Conservation (phyloP, 2,329 filamentous ascomycete genomes). For the Alternaria sp. region DNA sequence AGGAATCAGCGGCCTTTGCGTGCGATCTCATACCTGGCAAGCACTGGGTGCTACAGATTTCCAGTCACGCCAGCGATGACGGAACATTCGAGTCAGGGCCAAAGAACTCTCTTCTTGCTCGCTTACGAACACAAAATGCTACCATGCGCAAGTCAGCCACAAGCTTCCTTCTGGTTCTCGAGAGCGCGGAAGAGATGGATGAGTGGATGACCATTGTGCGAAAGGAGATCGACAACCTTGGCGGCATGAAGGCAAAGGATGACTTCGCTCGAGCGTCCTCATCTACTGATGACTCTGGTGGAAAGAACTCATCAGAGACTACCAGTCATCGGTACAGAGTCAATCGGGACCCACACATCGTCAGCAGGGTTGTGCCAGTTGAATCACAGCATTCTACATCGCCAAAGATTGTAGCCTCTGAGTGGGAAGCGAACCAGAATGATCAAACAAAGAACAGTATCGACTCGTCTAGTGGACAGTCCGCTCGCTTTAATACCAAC, state of each 20-base stretch:
- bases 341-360: conserved; percentile 45
- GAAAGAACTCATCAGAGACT: conserved; percentile 37
- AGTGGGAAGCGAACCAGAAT: conserved; percentile 42
- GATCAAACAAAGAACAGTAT: conserved; percentile 40
- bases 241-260: conserved; percentile 66
- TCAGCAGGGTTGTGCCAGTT: conserved; percentile 44
- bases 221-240: conserved; percentile 73
- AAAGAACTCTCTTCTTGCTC: conserved; percentile 70
- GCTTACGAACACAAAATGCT: conserved; percentile 67
- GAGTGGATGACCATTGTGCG: conserved; percentile 75
- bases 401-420: conserved; percentile 40
- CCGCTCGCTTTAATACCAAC: conserved; percentile 34
- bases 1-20: conserved; percentile 80
- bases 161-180: conserved; percentile 76
- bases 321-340: conserved; percentile 51
- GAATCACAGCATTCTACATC: conserved; percentile 46
- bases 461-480: conserved; percentile 43
- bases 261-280: conserved; percentile 41
- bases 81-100: conserved; percentile 54
- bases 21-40: conserved; percentile 81
- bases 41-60: conserved; percentile 82
- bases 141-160: conserved; percentile 65
- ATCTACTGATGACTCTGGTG: conserved; percentile 37
- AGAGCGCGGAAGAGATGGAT: conserved; percentile 78
- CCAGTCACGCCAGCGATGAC: conserved; percentile 70